A percentile compares a stretch with the other conserved stretches of the same genome.
Evolutionary conservation across 768 basidiomycete species (phyloP).

Genomic region (Leccinum disarticulatum): DNA sequence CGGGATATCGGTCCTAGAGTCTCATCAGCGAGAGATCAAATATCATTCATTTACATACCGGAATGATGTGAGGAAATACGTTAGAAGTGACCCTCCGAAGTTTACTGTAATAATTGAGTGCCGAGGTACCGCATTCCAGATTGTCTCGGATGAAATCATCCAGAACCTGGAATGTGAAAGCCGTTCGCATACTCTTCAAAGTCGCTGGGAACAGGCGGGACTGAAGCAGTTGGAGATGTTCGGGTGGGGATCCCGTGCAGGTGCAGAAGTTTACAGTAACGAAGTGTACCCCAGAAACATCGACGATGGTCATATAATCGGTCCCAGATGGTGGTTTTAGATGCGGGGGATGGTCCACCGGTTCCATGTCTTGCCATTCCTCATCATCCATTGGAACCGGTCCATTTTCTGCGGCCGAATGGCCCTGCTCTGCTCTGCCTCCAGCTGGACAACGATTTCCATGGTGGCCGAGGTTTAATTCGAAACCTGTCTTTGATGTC

Average conservation of each 20-base stretch:
- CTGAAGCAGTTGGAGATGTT: not conserved
- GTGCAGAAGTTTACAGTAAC: not conserved
- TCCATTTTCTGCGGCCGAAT: not conserved
- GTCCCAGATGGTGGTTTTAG: not conserved
- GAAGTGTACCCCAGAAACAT: not conserved
- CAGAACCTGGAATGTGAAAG: not conserved
- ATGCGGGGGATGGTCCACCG: not conserved
- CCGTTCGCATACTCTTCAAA: not conserved
- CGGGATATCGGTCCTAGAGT: slow-evolving; percentile 16
- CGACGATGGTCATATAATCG: not conserved
- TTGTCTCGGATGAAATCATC: slow-evolving; percentile 2
- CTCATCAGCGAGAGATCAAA: not conserved
- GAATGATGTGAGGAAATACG: slow-evolving; percentile 3
- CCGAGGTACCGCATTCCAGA: slow-evolving; percentile 18
- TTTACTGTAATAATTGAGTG: slow-evolving; percentile 9
- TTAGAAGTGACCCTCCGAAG: not conserved
- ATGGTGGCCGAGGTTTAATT: not conserved
- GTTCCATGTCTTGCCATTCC: not conserved
- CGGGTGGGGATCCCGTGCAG: not conserved
- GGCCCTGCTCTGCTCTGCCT: too few species aligned
- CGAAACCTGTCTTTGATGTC: not conserved
- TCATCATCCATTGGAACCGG: not conserved
- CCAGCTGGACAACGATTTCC: not conserved
- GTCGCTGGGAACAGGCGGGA: not conserved
- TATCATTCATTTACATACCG: not conserved